Base-by-base conservation (phyloP, 768 basidiomycete species). In the Fibroporia radiculosa region DNA sequence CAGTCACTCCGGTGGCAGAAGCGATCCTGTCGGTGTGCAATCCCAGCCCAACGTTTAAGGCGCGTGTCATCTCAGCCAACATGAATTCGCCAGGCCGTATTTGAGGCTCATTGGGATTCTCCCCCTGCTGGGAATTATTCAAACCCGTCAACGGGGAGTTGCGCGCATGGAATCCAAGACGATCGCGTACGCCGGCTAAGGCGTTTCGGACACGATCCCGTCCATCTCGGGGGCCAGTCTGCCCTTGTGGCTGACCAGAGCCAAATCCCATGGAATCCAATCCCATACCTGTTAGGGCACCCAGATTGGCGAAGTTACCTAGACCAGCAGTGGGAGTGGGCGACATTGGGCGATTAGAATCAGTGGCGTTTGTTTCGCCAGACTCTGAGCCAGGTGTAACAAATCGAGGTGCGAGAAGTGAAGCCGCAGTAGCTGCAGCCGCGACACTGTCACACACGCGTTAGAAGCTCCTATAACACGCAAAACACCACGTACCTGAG, bases 371-470 rank as follows among this genome's bases (percentile, higher is more conserved):
- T n/a, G n/a, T 38, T n/a, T 16, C 34, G 16, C 16, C n/a, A 22
- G 23, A 34, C 18, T 26, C 5, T 16, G 36, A 26, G 57, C 19
- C 33, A 42, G 29, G 28, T 33, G 41, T 69, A 24, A 73, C 66
- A 42, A 80, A 68, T 34, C 75, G 71, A 19, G 80, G 72, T 28
- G 75, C 72, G 44, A 83, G 71, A 34, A 86, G 74, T 10, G 89
- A 91, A 6, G 85, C 86, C 1, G 89, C 88, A 1, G 88, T 90
- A n/a, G 89, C 89, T 8, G 89, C 85, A n/a, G 89, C 87, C 3
- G 89, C 89, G 25, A 91, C 89, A 54, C 89, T 52, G 44, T 22
- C 11, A 20, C 31, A 16, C 28, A 22, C 25, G 22, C 26, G 42
- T 36, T 13, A 37, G 45, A 48, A 16, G 39, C 40, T 45, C 39